Base-by-base conservation (phyloP, 176 grass and related monocot genomes). In the Tillandsia fasciculata region DNA sequence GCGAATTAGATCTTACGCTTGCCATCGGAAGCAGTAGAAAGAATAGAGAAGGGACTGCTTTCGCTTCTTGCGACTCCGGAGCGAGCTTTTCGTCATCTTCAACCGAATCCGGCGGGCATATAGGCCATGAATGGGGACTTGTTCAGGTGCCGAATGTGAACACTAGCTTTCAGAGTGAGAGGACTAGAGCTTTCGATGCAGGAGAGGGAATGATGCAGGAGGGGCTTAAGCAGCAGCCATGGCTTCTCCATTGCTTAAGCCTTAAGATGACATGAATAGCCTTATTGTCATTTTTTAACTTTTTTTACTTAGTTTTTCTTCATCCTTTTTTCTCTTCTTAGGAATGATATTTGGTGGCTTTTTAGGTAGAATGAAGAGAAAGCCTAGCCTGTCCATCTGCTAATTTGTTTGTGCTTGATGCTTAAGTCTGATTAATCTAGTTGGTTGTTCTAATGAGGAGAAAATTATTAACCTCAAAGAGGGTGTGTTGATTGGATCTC, bases 11-110 rank as follows among this genome's bases (percentile, higher is more conserved):
- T 66, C 79, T 92, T 64, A 85, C 89, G 50, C 85, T 92, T 51
- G 77, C 89, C 50, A 66, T 92, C 49, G 85, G 85, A 48, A 72
- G 52, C 29, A 54, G 12, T 23, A 50, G 11, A 56, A 88, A 87
- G 79, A 88, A 92, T 77, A 78, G 74, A 51, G 79, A 85, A 63
- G 75, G 53, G 14, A 56, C 66, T 61, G 47, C 66, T 22, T 68
- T 67, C 6, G 33, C 74, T 76, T 76, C 64, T 80, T 63, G 27
- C 68, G 85, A 72, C 49, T 87, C 84, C 12, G 77, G 76, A 50
- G 74, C 79, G 48, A 92, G 82, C 24, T 80, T 83, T 33, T 88
- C 85, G 66, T 85, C 89, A n/a, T 91, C 88, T 9, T 85, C 88
- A 53, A 91, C 81, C 11, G 88, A 87, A 69, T 87, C 88, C 12